Conservation (phyloP, 192 early-diverging fungal species). For the Dissophora globulifera region DNA sequence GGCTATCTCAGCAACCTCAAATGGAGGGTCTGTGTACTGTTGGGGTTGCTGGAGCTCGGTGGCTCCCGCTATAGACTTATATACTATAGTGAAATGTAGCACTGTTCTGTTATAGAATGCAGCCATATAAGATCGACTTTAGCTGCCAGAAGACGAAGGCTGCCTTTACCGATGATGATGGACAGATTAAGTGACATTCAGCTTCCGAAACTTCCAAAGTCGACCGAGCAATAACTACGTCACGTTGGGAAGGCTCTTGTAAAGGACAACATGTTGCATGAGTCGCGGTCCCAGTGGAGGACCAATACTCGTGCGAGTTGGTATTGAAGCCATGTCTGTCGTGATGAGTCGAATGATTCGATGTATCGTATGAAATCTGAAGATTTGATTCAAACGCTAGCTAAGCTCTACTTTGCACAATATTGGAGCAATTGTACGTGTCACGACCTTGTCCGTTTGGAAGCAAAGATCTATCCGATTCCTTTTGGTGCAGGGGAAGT, state of each 20-base stretch:
- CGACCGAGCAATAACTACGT: conserved; percentile 7
- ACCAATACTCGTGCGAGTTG: conserved; percentile 38
- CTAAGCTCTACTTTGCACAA: neutral
- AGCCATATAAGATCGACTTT: conserved; percentile 33
- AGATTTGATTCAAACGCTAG: neutral
- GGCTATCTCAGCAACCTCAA: too few species aligned
- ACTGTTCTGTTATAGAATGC: conserved; percentile 22
- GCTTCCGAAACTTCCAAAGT: conserved; percentile 22
- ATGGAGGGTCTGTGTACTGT: too few species aligned
- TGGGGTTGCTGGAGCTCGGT: too few species aligned
- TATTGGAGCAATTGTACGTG: conserved; percentile 17
- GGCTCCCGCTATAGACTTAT: too few species aligned
- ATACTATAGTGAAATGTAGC: too few species aligned
- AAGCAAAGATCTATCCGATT: conserved; percentile 34
- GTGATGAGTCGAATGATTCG: conserved; percentile 20
- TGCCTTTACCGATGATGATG: conserved; percentile 27
- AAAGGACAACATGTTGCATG: conserved; percentile 30
- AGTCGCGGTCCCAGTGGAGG: conserved; percentile 29
- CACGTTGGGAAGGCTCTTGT: conserved; percentile 26
- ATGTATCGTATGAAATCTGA: neutral
- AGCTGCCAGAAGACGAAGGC: conserved; percentile 19
- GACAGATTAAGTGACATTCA: conserved; percentile 25
- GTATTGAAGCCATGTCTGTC: conserved; percentile 23
- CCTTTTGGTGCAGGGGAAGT: conserved; percentile 36
- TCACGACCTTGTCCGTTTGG: conserved; percentile 34